These are phyloP conservation scores for rapeseed (Brassica napus) DNA, from an alignment of 345 rosid species.

Conservation along the genomic window DNA sequence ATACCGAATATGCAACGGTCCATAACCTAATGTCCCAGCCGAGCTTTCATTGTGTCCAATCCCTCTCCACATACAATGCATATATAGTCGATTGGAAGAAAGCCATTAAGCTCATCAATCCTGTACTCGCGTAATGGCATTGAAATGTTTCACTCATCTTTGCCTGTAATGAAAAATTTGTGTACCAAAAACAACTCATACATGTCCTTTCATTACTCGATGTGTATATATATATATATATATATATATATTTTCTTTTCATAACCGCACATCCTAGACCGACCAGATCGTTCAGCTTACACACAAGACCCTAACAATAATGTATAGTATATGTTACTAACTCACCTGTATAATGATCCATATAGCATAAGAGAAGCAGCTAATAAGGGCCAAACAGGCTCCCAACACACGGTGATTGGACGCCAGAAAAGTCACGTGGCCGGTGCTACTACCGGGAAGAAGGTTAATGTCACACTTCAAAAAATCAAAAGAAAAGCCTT, in stretches of 20 bases:
- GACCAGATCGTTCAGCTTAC: neutral
- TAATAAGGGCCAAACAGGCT: slow-evolving; percentile 25
- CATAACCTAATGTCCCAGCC: slow-evolving; percentile 54
- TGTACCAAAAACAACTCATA: neutral
- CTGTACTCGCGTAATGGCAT: slow-evolving; percentile 51
- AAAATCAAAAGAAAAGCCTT: slow-evolving; percentile 42
- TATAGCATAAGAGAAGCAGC: slow-evolving; percentile 41
- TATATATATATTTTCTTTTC: too few relatives aligned
- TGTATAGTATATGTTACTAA: neutral
- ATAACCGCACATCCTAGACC: neutral
- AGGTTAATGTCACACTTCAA: slow-evolving; percentile 46
- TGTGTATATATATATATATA: neutral
- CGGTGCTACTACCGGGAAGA: slow-evolving; percentile 20
- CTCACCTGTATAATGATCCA: slow-evolving; percentile 54
- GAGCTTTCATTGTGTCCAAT: slow-evolving; percentile 57
- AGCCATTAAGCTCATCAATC: slow-evolving; percentile 50
- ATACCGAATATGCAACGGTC: slow-evolving; percentile 48
- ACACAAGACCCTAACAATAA: neutral
- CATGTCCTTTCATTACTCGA: neutral
- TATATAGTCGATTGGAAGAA: slow-evolving; percentile 41
- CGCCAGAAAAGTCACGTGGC: neutral
- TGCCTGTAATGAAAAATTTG: slow-evolving; percentile 33
- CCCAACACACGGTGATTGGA: slow-evolving; percentile 34
- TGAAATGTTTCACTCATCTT: slow-evolving; percentile 50
- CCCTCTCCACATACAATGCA: slow-evolving; percentile 49